Evolutionary conservation across 116 monocot genomes (phyloP).

Genomic region (Phalaenopsis hybrid): DNA sequence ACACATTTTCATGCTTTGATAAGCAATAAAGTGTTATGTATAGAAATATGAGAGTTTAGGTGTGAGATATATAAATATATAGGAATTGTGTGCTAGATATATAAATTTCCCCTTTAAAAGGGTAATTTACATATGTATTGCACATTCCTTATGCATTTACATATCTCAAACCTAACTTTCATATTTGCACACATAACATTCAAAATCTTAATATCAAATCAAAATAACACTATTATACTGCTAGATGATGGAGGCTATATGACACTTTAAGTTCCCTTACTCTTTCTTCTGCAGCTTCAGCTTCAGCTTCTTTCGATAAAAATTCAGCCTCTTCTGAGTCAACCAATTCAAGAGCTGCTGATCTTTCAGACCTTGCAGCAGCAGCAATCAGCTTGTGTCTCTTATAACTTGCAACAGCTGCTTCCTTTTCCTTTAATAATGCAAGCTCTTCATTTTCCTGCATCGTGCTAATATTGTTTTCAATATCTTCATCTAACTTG

Average conservation of each 20-base stretch:
- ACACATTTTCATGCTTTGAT: too few relatives aligned
- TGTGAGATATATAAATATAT: too few relatives aligned
- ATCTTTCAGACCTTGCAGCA: constrained; percentile 63
- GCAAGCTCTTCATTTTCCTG: constrained; percentile 57
- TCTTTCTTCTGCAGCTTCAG: constrained; percentile 44
- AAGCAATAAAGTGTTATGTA: too few relatives aligned
- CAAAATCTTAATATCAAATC: too few relatives aligned
- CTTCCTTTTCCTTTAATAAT: constrained; percentile 42
- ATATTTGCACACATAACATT: too few relatives aligned
- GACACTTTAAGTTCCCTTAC: constrained; percentile 53
- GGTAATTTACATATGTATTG: too few relatives aligned
- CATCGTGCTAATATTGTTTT: constrained; percentile 30
- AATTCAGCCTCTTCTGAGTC: constrained; percentile 58
- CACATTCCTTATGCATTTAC: too few relatives aligned
- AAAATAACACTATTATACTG: too few relatives aligned
- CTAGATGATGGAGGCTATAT: constrained; percentile 9
- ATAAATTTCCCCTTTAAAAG: too few relatives aligned
- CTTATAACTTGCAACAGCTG: constrained; percentile 13
- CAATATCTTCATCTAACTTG: constrained; percentile 52
- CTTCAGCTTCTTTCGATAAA: constrained; percentile 57
- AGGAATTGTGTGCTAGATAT: too few relatives aligned
- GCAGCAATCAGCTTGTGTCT: constrained; percentile 20
- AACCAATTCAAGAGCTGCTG: constrained; percentile 58
- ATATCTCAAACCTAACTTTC: too few relatives aligned
- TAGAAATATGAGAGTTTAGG: too few relatives aligned